Percentiles rank a stretch among this genome's conserved stretches.
Evolutionary conservation across 306 rosid genomes (phyloP).

Genomic region (Gynostemma pentaphyllum): DNA sequence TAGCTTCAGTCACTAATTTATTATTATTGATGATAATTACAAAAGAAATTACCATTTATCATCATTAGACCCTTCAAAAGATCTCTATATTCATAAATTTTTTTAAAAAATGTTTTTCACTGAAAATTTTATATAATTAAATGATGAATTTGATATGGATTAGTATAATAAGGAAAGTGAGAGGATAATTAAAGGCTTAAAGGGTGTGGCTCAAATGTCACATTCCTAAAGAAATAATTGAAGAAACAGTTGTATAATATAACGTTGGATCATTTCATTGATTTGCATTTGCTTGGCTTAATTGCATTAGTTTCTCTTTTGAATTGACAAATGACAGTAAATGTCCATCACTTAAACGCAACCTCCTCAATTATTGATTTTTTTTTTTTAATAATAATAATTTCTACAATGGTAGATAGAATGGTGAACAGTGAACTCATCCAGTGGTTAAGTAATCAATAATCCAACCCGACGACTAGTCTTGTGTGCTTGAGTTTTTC

Average conservation of each 20-base stretch:
- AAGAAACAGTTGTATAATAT: neutral
- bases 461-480: no score
- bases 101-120: no score
- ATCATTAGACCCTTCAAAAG: no score
- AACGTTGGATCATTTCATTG: neutral
- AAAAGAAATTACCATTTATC: no score
- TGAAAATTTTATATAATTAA: no score
- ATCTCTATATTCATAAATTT: no score
- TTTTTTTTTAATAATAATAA: neutral
- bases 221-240: neutral
- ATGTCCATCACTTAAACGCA: neutral
- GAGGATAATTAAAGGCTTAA: neutral
- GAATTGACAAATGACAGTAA: constrained; percentile 3
- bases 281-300: neutral
- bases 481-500: no score
- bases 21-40: no score
- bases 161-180: neutral
- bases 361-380: neutral
- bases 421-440: no score
- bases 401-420: no score
- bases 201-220: constrained; percentile 8
- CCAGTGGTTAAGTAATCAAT: neutral
- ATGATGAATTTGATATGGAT: neutral
- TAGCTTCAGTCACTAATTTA: no score
- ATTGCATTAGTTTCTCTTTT: neutral